Evolutionary conservation across 306 rosid species (phyloP).

Genomic region (Vigna unguiculata): DNA sequence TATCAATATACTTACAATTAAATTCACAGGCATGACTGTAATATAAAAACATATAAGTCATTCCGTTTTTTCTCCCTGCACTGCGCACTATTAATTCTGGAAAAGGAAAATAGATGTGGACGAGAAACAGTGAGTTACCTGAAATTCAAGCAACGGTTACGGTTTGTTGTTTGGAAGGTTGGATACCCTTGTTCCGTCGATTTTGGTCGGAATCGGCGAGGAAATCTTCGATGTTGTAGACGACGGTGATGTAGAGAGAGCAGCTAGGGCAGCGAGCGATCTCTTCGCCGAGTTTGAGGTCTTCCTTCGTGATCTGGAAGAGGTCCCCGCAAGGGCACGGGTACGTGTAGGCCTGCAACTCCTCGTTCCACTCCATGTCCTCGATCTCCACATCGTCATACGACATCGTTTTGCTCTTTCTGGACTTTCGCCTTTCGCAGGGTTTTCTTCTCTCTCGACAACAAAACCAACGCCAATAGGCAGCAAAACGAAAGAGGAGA

Average conservation of each 20-base stretch:
- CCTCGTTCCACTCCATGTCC: slow-evolving; percentile 97
- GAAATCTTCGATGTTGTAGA: slow-evolving; percentile 88
- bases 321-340: slow-evolving; percentile 98
- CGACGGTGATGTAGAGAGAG: slow-evolving; percentile 89
- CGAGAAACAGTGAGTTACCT: slow-evolving; percentile 43
- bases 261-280: slow-evolving; percentile 99
- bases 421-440: background rate
- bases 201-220: slow-evolving; percentile 53
- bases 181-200: slow-evolving; percentile 42
- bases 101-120: too few relatives aligned
- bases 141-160: slow-evolving; percentile 66
- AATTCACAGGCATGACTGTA: background rate
- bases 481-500: too few relatives aligned
- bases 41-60: background rate
- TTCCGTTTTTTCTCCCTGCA: background rate
- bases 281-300: slow-evolving; percentile 88
- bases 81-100: too few relatives aligned
- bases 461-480: background rate
- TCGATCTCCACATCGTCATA: slow-evolving; percentile 98
- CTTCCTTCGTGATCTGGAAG: slow-evolving; percentile 90
- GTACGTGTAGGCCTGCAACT: slow-evolving; percentile 80
- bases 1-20: background rate
- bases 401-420: slow-evolving; percentile 60
- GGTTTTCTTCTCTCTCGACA: background rate
- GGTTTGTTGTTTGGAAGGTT: slow-evolving; percentile 20